A percentile compares a stretch with the other conserved stretches of the same genome.
phyloP scores from a whole-genome alignment of 2,329 filamentous ascomycete genomes.

The Curvularia verruculosa region DNA sequence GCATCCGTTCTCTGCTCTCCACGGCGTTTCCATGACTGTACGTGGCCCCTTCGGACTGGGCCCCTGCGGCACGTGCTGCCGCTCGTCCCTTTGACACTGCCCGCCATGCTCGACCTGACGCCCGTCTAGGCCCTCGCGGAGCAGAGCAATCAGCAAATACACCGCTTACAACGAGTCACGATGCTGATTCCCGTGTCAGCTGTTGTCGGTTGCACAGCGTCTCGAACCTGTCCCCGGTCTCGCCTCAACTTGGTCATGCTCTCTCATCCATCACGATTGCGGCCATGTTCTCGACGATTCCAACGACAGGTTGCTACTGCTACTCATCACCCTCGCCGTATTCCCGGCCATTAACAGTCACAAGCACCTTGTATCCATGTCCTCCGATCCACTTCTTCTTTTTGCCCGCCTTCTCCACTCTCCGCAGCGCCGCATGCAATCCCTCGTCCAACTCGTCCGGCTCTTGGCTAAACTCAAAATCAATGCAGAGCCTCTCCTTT shows the following conservation, averaged over 20 bases:
- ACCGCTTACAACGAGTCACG: conserved; percentile 38
- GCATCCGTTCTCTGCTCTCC: conserved; percentile 16
- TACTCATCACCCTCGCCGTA: conserved; percentile 25
- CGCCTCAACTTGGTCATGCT: neutral
- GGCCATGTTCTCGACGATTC: too few species aligned
- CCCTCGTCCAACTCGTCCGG: conserved; percentile 43
- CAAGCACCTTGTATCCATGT: conserved; percentile 35
- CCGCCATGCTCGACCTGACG: conserved; percentile 1
- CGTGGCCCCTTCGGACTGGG: conserved; percentile 38
- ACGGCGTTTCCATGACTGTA: conserved; percentile 26
- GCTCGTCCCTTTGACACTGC: neutral
- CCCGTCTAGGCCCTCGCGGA: conserved; percentile 7
- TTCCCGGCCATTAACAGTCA: conserved; percentile 38
- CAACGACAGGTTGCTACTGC: neutral
- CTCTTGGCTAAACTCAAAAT: conserved; percentile 34
- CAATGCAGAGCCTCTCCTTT: conserved; percentile 38
- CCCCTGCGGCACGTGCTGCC: conserved; percentile 34
- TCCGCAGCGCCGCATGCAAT: conserved; percentile 37
- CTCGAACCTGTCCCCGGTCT: conserved; percentile 7
- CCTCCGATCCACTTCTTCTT: conserved; percentile 49
- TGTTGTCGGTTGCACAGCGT: conserved; percentile 7
- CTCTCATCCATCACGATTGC: neutral
- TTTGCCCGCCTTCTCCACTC: conserved; percentile 48
- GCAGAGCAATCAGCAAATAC: conserved; percentile 21
- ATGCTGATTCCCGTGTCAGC: conserved; percentile 17